These are phyloP conservation scores for Coriolopsis trogii DNA, from an alignment of 1,284 basidiomycete genomes.

Conservation along the genomic window DNA sequence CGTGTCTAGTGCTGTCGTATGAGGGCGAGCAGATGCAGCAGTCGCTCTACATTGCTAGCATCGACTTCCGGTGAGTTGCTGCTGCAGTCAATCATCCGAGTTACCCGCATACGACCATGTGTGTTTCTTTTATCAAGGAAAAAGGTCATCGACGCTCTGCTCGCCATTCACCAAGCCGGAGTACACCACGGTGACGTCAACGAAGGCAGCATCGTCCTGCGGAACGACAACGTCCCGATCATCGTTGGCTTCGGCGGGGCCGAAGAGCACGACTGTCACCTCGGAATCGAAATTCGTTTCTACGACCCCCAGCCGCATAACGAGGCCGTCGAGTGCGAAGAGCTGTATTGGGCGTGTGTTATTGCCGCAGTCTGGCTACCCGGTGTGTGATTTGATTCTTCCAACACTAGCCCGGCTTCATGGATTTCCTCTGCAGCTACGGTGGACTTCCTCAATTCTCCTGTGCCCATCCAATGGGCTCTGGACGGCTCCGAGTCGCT, in stretches of 20 bases:
- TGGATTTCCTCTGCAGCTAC: constrained; percentile 8
- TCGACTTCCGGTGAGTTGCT: constrained; percentile 16
- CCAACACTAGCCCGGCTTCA: background rate
- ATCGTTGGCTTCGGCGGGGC: constrained; percentile 11
- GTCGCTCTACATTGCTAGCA: constrained; percentile 5
- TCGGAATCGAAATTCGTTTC: constrained; percentile 5
- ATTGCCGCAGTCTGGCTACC: constrained; percentile 12
- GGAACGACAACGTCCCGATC: constrained; percentile 6
- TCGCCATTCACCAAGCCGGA: constrained; percentile 9
- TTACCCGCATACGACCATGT: background rate
- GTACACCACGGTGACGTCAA: constrained; percentile 10
- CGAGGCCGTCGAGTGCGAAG: constrained; percentile 6
- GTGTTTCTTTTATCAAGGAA: background rate
- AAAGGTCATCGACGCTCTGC: constrained; percentile 6
- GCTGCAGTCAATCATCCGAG: too few relatives aligned
- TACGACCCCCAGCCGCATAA: constrained; percentile 12
- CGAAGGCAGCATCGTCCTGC: constrained; percentile 9
- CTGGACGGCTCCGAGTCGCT: constrained; percentile 9
- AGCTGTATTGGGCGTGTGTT: constrained; percentile 12
- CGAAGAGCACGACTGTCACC: constrained; percentile 6
- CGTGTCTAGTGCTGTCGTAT: constrained; percentile 9
- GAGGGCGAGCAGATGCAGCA: constrained; percentile 6
- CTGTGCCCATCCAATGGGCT: constrained; percentile 9
- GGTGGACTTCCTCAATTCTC: constrained; percentile 9
- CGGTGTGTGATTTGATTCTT: constrained; percentile 9